Evolutionary conservation across 805 yeast genomes (phyloP).

Genomic region (Saturnispora silvae): DNA sequence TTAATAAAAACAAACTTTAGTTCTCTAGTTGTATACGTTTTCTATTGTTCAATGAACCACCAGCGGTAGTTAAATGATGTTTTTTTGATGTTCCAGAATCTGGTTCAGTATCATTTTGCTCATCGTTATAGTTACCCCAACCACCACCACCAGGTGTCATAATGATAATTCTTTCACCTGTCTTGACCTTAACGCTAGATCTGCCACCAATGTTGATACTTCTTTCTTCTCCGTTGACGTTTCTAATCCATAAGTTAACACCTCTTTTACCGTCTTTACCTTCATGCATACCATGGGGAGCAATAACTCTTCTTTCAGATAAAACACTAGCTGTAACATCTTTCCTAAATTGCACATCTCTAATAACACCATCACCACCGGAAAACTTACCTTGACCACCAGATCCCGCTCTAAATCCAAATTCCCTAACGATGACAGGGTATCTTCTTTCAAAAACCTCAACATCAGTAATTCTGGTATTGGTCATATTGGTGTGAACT

Average conservation of each 20-base stretch:
- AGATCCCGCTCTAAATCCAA: constrained; percentile 56
- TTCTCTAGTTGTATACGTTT: constrained; percentile 24
- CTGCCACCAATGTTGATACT: constrained; percentile 58
- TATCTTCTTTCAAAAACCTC: constrained; percentile 83
- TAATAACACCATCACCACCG: constrained; percentile 82
- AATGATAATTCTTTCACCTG: constrained; percentile 60
- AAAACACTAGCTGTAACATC: constrained; percentile 69
- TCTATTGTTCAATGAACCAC: constrained; percentile 26
- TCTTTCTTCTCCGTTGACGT: constrained; percentile 23
- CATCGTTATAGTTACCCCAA: constrained; percentile 35
- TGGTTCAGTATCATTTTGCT: no score
- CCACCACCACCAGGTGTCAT: constrained; percentile 87
- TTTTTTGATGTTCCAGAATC: no score
- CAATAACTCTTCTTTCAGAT: constrained; percentile 74
- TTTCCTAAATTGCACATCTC: constrained; percentile 73
- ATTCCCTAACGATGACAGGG: constrained; percentile 69
- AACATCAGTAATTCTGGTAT: constrained; percentile 85
- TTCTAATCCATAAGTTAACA: constrained; percentile 40
- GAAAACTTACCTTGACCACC: constrained; percentile 67
- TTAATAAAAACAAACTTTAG: constrained; percentile 8
- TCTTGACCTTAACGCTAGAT: constrained; percentile 42
- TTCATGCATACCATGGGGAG: constrained; percentile 82
- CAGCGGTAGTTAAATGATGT: no score
- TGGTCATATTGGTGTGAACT: constrained; percentile 92
- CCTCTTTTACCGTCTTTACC: constrained; percentile 76